Evolutionary conservation across 257 asterid genomes (phyloP).

Genomic region (Scutellaria barbata): DNA sequence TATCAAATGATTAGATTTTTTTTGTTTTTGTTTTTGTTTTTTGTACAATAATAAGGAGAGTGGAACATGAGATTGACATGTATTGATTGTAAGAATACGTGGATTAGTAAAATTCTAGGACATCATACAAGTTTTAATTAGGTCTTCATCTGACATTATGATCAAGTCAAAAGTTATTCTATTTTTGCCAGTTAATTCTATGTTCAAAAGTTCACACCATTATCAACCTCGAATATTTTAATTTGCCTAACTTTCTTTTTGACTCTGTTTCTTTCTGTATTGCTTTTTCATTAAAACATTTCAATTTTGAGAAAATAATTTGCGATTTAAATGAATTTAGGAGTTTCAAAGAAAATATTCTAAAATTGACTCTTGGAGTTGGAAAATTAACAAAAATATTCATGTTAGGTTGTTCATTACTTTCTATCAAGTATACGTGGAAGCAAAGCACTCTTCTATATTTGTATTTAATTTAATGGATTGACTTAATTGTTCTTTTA

Average conservation of each 20-base stretch:
- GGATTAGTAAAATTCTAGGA: not conserved
- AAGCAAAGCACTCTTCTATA: no score
- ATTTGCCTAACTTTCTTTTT: slow-evolving; percentile 47
- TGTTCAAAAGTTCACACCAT: slow-evolving; percentile 37
- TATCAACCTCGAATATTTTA: slow-evolving; percentile 33
- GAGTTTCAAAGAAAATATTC: not conserved
- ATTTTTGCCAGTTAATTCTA: not conserved
- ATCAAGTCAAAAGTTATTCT: slow-evolving; percentile 41
- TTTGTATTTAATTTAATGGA: no score
- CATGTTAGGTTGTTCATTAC: slow-evolving; percentile 22
- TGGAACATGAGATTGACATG: not conserved
- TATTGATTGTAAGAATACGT: not conserved
- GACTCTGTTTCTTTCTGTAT: slow-evolving; percentile 30
- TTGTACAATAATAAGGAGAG: not conserved
- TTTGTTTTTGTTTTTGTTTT: no score
- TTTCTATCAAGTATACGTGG: slow-evolving; percentile 1
- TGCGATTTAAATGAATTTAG: not conserved
- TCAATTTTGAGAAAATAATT: no score
- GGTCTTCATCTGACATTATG: slow-evolving; percentile 10
- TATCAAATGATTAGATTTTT: no score
- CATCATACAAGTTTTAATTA: slow-evolving; percentile 7
- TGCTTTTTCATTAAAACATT: no score
- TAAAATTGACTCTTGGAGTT: slow-evolving; percentile 17
- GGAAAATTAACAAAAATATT: not conserved
- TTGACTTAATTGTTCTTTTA: no score